Conservation (phyloP, 768 basidiomycete genomes). For the Kockovaella imperatae region DNA sequence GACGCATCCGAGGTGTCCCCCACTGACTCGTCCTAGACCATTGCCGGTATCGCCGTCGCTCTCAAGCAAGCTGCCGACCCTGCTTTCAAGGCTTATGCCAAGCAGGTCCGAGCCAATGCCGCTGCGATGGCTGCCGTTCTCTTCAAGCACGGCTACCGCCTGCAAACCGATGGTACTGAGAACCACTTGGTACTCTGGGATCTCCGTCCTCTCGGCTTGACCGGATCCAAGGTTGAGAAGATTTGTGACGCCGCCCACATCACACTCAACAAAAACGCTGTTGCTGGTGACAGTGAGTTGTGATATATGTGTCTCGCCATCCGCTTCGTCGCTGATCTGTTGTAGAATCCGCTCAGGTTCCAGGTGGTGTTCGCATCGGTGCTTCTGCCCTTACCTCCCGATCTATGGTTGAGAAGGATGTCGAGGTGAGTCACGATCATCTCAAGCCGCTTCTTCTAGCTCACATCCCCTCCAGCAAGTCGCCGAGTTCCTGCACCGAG, state of each 20-base stretch:
- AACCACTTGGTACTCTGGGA: conserved; percentile 99
- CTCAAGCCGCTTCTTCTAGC: neutral
- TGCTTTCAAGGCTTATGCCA: conserved; percentile 81
- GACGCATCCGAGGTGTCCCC: neutral
- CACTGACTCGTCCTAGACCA: conserved; percentile 54
- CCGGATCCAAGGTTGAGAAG: conserved; percentile 98
- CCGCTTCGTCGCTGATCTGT: conserved; percentile 1
- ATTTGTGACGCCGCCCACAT: conserved; percentile 94
- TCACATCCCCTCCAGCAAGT: conserved; percentile 50
- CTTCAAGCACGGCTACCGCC: conserved; percentile 75
- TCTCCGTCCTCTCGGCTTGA: conserved; percentile 83
- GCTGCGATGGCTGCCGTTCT: conserved; percentile 65
- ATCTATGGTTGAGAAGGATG: conserved; percentile 79
- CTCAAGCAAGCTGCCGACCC: conserved; percentile 86
- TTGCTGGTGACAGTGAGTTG: conserved; percentile 69
- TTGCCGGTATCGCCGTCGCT: conserved; percentile 87
- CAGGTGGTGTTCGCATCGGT: conserved; percentile 94
- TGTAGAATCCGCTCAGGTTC: conserved; percentile 69
- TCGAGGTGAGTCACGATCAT: conserved; percentile 49
- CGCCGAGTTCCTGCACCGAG: conserved; percentile 84
- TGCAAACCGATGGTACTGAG: conserved; percentile 93
- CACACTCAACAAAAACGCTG: conserved; percentile 81
- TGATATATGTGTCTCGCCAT: neutral
- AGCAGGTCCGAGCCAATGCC: conserved; percentile 88
- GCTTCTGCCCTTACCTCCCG: conserved; percentile 91